Conservation (phyloP, 805 yeast species). For the Grigorovia jiainica region DNA sequence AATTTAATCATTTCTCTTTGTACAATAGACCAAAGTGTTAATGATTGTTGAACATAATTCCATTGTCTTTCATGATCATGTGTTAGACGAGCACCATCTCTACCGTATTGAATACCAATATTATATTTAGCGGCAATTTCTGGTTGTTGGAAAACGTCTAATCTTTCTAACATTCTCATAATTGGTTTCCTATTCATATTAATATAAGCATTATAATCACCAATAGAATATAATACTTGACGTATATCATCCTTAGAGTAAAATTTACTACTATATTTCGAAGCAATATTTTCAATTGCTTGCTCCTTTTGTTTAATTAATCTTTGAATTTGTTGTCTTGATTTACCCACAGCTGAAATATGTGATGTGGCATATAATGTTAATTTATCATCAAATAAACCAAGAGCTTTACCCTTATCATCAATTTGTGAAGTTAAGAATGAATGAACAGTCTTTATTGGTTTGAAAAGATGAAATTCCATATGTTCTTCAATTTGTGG, state of each 20-base stretch:
- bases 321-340: slow-evolving; percentile 43
- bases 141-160: slow-evolving; percentile 39
- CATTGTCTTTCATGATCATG: slow-evolving; percentile 67
- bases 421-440: slow-evolving; percentile 36
- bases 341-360: slow-evolving; percentile 48
- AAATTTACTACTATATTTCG: slow-evolving; percentile 35
- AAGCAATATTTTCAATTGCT: slow-evolving; percentile 54
- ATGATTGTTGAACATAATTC: slow-evolving; percentile 65
- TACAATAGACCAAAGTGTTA: slow-evolving; percentile 65
- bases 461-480: slow-evolving; percentile 70
- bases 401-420: slow-evolving; percentile 30
- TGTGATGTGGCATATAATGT: slow-evolving; percentile 59
- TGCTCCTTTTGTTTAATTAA: slow-evolving; percentile 57
- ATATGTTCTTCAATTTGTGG: slow-evolving; percentile 61
- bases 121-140: slow-evolving; percentile 35
- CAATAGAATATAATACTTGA: slow-evolving; percentile 65
- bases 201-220: slow-evolving; percentile 67
- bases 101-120: slow-evolving; percentile 57
- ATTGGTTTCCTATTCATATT: slow-evolving; percentile 63
- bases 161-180: slow-evolving; percentile 45
- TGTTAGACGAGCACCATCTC: slow-evolving; percentile 59
- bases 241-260: slow-evolving; percentile 53
- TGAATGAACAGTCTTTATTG: slow-evolving; percentile 52
- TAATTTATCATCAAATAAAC: slow-evolving; percentile 47
- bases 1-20: slow-evolving; percentile 69